Conservation (phyloP, 202 grass and related monocot genomes). For the Musa balbisiana region DNA sequence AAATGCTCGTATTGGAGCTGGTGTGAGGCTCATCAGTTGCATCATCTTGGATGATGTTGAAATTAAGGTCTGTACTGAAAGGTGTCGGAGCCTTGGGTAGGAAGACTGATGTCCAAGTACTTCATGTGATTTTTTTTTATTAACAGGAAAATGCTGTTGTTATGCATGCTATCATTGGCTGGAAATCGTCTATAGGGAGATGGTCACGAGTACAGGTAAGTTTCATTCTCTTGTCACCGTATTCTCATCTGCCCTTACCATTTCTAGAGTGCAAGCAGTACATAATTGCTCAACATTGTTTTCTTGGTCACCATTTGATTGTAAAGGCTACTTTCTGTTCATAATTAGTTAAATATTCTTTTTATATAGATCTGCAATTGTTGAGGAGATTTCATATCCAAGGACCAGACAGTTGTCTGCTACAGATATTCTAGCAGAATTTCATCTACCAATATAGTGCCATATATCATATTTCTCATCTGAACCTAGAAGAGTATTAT, state of each 20-base stretch:
- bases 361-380: no score
- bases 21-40: slow-evolving; percentile 90
- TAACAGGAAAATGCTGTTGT: slow-evolving; percentile 97
- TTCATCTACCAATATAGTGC: not conserved
- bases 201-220: slow-evolving; percentile 98
- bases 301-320: no score
- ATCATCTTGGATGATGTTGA: slow-evolving; percentile 97
- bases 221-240: not conserved
- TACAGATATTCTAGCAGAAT: not conserved
- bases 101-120: slow-evolving; percentile 17
- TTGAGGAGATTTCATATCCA: no score
- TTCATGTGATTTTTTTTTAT: slow-evolving; percentile 24
- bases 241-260: not conserved
- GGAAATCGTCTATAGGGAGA: slow-evolving; percentile 94
- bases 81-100: slow-evolving; percentile 14
- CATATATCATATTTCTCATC: not conserved
- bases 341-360: not conserved
- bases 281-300: not conserved
- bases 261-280: not conserved
- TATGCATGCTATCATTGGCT: slow-evolving; percentile 95
- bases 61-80: slow-evolving; percentile 59
- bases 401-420: no score
- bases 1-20: slow-evolving; percentile 91
- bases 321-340: not conserved
- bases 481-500: not conserved